Conservation (phyloP, 2,329 filamentous ascomycete species). For the Lecanicillium sp. region DNA sequence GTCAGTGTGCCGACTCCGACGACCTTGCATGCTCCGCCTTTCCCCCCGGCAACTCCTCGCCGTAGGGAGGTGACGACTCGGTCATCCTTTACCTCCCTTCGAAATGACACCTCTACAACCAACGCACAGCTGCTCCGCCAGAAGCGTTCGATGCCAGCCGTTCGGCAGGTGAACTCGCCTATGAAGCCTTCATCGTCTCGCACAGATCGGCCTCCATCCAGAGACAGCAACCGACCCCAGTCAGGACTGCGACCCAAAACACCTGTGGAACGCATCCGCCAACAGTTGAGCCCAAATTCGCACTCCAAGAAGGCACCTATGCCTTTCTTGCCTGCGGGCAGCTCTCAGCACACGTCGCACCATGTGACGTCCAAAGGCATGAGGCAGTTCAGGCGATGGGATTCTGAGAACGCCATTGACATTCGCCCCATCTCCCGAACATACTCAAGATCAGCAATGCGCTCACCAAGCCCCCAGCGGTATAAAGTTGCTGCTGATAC, state of each 20-base stretch:
- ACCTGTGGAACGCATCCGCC: conserved; percentile 57
- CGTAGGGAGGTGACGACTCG: conserved; percentile 54
- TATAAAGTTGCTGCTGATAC: conserved; percentile 40
- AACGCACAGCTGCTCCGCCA: conserved; percentile 58
- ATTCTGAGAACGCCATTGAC: conserved; percentile 66
- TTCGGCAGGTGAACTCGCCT: conserved; percentile 46
- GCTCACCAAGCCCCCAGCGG: conserved; percentile 55
- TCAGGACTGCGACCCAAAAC: conserved; percentile 60
- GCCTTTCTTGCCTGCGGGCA: conserved; percentile 76
- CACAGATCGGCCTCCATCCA: conserved; percentile 54
- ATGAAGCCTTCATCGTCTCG: conserved; percentile 43
- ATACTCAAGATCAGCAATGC: conserved; percentile 51
- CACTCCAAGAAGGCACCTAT: conserved; percentile 53
- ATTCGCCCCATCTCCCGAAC: conserved; percentile 51
- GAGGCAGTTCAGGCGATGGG: conserved; percentile 70
- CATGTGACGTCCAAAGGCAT: conserved; percentile 67
- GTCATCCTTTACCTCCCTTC: conserved; percentile 46
- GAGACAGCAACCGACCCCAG: conserved; percentile 48
- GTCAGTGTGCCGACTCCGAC: conserved; percentile 57
- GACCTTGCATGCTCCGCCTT: conserved; percentile 47
- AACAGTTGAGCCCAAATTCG: conserved; percentile 46
- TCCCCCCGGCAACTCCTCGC: conserved; percentile 53
- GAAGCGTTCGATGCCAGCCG: conserved; percentile 59
- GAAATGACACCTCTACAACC: conserved; percentile 58
- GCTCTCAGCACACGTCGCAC: conserved; percentile 67